Conservation (phyloP, 257 asterid genomes). For the Vinca minor region DNA sequence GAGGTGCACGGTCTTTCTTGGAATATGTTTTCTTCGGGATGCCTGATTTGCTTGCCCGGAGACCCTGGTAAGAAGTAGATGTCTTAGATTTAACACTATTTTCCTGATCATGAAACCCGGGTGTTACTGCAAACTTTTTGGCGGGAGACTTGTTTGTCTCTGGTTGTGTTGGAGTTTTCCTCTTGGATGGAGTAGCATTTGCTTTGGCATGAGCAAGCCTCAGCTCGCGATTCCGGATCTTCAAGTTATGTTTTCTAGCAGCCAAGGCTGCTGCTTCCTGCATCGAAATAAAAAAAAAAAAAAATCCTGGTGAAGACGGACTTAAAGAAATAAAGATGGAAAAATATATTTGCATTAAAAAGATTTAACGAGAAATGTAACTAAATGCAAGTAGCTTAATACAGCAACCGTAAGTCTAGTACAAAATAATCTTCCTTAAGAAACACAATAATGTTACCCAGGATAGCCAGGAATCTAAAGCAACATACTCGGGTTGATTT, state of each 20-base stretch:
- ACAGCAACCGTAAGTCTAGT: not conserved
- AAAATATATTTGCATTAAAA: not conserved
- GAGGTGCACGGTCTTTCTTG: slow-evolving; percentile 22
- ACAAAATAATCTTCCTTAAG: not conserved
- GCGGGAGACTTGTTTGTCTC: slow-evolving; percentile 28
- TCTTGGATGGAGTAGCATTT: slow-evolving; percentile 37
- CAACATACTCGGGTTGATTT: not conserved
- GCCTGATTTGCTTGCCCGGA: slow-evolving; percentile 72
- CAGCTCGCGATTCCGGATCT: slow-evolving; percentile 66
- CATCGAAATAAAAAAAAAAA: slow-evolving; percentile 16
- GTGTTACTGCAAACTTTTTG: slow-evolving; percentile 28
- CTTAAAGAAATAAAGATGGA: not conserved
- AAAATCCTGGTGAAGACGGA: not conserved
- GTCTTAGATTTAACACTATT: slow-evolving; percentile 22
- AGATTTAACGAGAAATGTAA: not conserved
- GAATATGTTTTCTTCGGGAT: slow-evolving; percentile 44
- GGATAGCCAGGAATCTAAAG: not conserved
- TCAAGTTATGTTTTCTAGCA: slow-evolving; percentile 40
- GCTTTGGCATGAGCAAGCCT: slow-evolving; percentile 62
- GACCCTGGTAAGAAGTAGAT: slow-evolving; percentile 60
- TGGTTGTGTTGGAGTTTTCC: slow-evolving; percentile 29
- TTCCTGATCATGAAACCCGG: slow-evolving; percentile 31
- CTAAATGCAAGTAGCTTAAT: not conserved
- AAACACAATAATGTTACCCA: not conserved
- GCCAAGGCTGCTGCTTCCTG: slow-evolving; percentile 67